Conservation (phyloP, 768 basidiomycete genomes). For the Mycena kentingensis region DNA sequence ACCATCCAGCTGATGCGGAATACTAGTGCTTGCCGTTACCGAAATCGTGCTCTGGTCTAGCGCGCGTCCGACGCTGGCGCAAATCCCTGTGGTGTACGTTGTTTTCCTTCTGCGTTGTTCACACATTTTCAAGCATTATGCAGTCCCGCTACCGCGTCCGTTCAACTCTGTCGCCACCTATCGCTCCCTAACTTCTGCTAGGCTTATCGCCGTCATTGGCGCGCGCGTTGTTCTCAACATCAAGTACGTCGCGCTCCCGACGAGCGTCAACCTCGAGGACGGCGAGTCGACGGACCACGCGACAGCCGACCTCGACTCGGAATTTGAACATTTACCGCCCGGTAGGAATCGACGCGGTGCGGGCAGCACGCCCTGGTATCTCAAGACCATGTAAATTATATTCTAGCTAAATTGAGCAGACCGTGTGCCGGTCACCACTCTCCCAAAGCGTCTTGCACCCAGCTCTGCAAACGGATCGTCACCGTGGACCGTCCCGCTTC, state of each 20-base stretch:
- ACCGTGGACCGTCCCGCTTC: too few relatives aligned
- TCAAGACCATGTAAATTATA: too few relatives aligned
- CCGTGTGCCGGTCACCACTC: too few relatives aligned
- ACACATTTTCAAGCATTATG: background rate
- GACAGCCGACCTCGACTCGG: too few relatives aligned
- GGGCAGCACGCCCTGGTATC: too few relatives aligned
- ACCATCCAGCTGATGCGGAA: background rate
- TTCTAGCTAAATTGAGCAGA: too few relatives aligned
- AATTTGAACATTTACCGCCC: too few relatives aligned
- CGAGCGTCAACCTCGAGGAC: too few relatives aligned
- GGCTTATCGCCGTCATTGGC: constrained; percentile 6
- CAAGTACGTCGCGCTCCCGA: background rate
- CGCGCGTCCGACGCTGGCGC: constrained; percentile 8
- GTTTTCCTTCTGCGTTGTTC: background rate
- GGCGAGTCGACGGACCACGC: too few relatives aligned
- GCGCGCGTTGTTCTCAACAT: constrained; percentile 6
- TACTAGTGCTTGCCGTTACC: background rate
- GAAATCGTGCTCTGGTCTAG: constrained; percentile 11
- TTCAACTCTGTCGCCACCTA: background rate
- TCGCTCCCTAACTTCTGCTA: background rate
- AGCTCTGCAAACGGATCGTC: too few relatives aligned
- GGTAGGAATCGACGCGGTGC: too few relatives aligned
- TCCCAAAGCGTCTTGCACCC: too few relatives aligned
- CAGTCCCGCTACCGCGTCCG: constrained; percentile 8
- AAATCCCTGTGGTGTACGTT: constrained; percentile 5